Evolutionary conservation across 352 stramenopile genomes (phyloP), one percentile per base, ranked within the genome.

Genomic region (Globisporangium rhizosaccharum): DNA sequence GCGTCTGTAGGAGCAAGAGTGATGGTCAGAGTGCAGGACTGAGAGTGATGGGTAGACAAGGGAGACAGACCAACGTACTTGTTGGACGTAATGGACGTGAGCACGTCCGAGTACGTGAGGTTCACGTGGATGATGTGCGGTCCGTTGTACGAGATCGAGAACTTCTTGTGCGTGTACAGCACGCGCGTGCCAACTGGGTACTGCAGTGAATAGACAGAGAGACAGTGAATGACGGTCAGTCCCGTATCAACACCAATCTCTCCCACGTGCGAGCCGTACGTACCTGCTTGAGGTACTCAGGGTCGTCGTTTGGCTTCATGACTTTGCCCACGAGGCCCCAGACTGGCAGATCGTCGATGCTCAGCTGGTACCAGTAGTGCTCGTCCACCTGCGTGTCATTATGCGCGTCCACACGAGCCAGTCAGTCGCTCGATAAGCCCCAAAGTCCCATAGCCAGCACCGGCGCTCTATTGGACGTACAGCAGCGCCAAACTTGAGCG

Each of bases 281-380:
- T 39, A 88, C 56, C 73, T 84, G 73, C 72, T 97, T 79, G 53
- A 95, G 79, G 46, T 86, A 70, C 47, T 94, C 86, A 0, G 82
- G 61, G 45, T 94, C 81, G 58, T 97, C 87, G 5, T 88, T 86
- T 14, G 82, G 79, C 54, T 91, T 94, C 70, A 98, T 87, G 53
- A 98, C 89, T 74, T 99, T 97, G 28, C 97, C 97, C 26, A 99
- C 97, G 65, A 99, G 97, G 11, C 96, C 96, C 96, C 97, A 99
- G 23, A 99, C 82, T 11, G 97, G 97, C 54, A 99, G 75, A 66
- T 99, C 96, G 59, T 99, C 97, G 23, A 99, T 75, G 66, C 98
- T 99, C 85, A 99, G 93, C 77, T 99, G 96, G 75, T 99, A 99
- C 88, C 97, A 99, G 69, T 99, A 99, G 72, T 98, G 92, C 57